These are phyloP conservation scores for Cadophora sp. DNA, from an alignment of 2,329 filamentous ascomycete genomes.

Conservation along the genomic window DNA sequence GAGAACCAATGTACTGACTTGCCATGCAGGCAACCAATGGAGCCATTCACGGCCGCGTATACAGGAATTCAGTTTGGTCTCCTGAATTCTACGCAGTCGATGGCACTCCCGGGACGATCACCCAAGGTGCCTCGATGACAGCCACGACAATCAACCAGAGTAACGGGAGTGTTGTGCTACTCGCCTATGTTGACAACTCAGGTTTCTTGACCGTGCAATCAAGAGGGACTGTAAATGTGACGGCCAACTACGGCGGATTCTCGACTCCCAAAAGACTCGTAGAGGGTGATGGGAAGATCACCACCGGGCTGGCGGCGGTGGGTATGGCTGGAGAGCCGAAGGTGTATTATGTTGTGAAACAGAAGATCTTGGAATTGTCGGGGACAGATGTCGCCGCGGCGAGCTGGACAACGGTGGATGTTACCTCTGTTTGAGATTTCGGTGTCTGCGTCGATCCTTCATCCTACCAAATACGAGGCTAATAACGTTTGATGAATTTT, in stretches of 20 bases:
- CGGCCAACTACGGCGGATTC: constrained; percentile 20
- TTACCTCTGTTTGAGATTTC: neutral
- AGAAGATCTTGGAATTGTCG: constrained; percentile 19
- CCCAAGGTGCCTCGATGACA: constrained; percentile 16
- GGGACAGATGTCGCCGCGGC: constrained; percentile 6
- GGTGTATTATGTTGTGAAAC: constrained; percentile 19
- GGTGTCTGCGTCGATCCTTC: too few relatives aligned
- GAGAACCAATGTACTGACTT: too few relatives aligned
- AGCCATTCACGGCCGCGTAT: constrained; percentile 21
- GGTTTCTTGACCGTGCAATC: constrained; percentile 24
- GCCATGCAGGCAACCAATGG: neutral
- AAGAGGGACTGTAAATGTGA: constrained; percentile 18
- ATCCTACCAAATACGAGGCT: too few relatives aligned
- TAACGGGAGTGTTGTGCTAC: constrained; percentile 17
- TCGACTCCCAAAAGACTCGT: constrained; percentile 7
- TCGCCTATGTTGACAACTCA: constrained; percentile 20
- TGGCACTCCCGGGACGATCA: constrained; percentile 22
- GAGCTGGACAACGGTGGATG: constrained; percentile 22
- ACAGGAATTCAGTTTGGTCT: constrained; percentile 22
- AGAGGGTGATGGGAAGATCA: constrained; percentile 19
- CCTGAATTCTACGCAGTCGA: constrained; percentile 23
- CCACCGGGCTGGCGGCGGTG: constrained; percentile 21
- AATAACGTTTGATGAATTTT: too few relatives aligned
- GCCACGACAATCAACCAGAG: constrained; percentile 5
- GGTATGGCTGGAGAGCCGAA: constrained; percentile 14